A percentile compares a stretch with the other conserved stretches of the same genome.
phyloP scores from a whole-genome alignment of 495 filamentous ascomycete species.

The Barbatosphaeria neglecta region DNA sequence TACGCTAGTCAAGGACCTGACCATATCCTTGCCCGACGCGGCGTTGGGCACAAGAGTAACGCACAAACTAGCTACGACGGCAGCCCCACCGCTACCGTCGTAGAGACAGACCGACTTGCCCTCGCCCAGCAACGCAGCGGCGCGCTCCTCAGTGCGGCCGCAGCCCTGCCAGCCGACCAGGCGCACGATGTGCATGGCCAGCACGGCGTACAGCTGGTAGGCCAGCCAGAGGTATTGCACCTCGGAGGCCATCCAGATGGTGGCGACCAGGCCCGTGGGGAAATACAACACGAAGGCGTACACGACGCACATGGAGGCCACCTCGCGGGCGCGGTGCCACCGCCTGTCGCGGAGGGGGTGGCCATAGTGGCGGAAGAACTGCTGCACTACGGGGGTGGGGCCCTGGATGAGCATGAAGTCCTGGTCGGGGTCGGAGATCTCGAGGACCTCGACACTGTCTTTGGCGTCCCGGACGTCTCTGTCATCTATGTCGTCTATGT shows the following conservation, averaged over 20 bases:
- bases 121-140: neutral
- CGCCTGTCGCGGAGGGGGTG: conserved; percentile 4
- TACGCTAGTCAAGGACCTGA: neutral
- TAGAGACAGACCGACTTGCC: neutral
- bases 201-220: conserved; percentile 6
- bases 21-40: neutral
- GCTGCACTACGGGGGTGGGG: conserved; percentile 1
- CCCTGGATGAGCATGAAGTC: conserved; percentile 7
- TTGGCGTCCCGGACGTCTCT: too few species aligned
- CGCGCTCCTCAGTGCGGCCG: conserved; percentile 1
- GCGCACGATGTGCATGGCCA: conserved; percentile 4
- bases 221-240: conserved; percentile 7
- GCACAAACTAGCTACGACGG: neutral
- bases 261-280: conserved; percentile 2
- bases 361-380: conserved; percentile 9
- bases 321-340: conserved; percentile 2
- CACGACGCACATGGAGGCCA: conserved; percentile 3
- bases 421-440: neutral
- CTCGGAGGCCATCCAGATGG: conserved; percentile 3
- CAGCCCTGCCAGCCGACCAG: neutral
- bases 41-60: neutral
- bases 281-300: conserved; percentile 6
- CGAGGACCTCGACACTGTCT: conserved; percentile 1
- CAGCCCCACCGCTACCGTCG: neutral
- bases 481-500: neutral